Conservation (phyloP, 2,329 filamentous ascomycete species). For the Colletotrichum siamense region DNA sequence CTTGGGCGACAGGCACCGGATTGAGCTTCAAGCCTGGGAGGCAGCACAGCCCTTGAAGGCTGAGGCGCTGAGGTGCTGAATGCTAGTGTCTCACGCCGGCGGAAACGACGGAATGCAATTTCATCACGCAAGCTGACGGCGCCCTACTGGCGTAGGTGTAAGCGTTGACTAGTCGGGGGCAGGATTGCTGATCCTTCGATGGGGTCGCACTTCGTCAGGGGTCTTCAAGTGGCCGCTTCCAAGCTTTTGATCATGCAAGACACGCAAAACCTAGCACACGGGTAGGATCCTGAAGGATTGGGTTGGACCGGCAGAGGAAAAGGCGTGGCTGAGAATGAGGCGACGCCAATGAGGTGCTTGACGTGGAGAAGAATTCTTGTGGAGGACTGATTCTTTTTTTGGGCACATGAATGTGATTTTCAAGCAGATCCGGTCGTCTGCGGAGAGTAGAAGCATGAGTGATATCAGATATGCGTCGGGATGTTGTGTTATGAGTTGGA, state of each 20-base stretch:
- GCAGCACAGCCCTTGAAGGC: not conserved
- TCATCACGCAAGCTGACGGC: not conserved
- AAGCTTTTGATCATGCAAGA: not conserved
- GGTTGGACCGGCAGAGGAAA: not conserved
- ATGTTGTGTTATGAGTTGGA: rapidly evolving
- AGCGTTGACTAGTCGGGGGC: not conserved
- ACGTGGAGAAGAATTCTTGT: not conserved
- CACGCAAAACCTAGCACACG: not conserved
- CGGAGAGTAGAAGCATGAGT: not conserved
- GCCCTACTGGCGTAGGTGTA: not conserved
- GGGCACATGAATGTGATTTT: not conserved
- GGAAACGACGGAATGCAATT: not conserved
- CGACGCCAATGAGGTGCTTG: not conserved
- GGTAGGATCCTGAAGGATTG: not conserved
- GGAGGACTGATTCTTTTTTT: not conserved
- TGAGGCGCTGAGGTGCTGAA: not conserved
- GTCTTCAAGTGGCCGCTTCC: not conserved
- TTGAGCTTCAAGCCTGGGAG: not conserved
- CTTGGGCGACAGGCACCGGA: not conserved
- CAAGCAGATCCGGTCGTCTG: not conserved
- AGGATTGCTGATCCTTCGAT: not conserved
- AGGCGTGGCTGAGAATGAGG: not conserved
- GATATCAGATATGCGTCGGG: rapidly evolving
- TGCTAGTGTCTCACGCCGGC: not conserved
- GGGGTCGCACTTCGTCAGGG: not conserved